Conservation (phyloP, 768 basidiomycete species). For the Kwoniella dejecticola region DNA sequence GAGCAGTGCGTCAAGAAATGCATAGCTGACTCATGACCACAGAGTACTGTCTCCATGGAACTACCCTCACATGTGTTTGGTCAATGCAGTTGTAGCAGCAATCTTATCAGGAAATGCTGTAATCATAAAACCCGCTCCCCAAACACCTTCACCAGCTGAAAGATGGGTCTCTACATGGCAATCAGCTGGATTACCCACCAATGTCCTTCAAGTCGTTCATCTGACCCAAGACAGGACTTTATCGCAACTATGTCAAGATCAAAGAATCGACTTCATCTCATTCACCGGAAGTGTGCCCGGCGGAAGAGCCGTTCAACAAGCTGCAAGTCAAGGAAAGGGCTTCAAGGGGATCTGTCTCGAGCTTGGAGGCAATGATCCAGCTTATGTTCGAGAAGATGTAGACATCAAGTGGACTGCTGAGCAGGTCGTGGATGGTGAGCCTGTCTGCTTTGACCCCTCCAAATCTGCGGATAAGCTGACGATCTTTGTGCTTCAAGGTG, state of each 20-base stretch:
- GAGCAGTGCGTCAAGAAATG: not conserved
- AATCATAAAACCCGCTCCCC: conserved; percentile 92
- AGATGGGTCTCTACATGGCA: conserved; percentile 69
- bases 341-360: conserved; percentile 90
- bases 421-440: conserved; percentile 84
- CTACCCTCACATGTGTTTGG: conserved; percentile 83
- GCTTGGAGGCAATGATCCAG: conserved; percentile 97
- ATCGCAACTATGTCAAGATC: conserved; percentile 68
- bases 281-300: conserved; percentile 89
- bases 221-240: conserved; percentile 59
- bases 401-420: conserved; percentile 78
- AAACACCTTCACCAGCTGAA: conserved; percentile 87
- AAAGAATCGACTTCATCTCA: conserved; percentile 73
- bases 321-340: conserved; percentile 66
- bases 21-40: not conserved
- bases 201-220: conserved; percentile 61
- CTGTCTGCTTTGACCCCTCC: not conserved
- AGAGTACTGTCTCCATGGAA: conserved; percentile 88
- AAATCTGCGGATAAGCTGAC: not conserved
- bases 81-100: conserved; percentile 91
- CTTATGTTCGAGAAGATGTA: conserved; percentile 86
- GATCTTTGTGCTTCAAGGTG: conserved; percentile 60
- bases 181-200: conserved; percentile 75
- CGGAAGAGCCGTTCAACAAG: conserved; percentile 72
- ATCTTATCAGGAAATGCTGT: conserved; percentile 86